Evolutionary conservation across 495 filamentous ascomycete species (phyloP).

Genomic region (Glutinoglossum americanum): DNA sequence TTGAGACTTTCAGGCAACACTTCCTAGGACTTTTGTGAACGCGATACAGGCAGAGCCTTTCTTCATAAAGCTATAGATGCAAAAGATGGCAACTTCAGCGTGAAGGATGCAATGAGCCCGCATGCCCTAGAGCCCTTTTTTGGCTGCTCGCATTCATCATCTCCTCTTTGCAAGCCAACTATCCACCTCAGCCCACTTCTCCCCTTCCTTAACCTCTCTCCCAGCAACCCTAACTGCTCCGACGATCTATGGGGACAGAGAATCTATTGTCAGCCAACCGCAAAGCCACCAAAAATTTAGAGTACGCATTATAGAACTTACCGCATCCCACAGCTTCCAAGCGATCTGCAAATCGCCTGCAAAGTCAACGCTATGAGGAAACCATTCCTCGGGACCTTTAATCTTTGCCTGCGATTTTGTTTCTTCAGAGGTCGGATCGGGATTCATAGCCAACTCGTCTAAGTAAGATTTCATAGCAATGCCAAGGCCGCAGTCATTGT

Average conservation of each 20-base stretch:
- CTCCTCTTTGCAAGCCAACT: slow-evolving; percentile 35
- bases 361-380: slow-evolving; percentile 59
- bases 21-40: background rate
- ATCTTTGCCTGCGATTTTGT: slow-evolving; percentile 35
- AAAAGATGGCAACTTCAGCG: background rate
- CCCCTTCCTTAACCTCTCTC: slow-evolving; percentile 39
- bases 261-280: background rate
- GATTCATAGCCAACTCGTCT: slow-evolving; percentile 48
- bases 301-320: slow-evolving; percentile 20
- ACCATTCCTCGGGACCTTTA: slow-evolving; percentile 42
- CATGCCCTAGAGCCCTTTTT: background rate
- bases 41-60: background rate
- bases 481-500: slow-evolving; percentile 66
- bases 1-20: background rate
- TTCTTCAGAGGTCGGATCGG: slow-evolving; percentile 31
- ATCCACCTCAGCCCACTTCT: slow-evolving; percentile 41
- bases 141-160: slow-evolving; percentile 11
- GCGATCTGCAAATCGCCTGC: slow-evolving; percentile 54
- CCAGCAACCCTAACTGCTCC: slow-evolving; percentile 41
- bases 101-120: background rate
- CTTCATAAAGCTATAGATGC: background rate
- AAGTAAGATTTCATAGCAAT: slow-evolving; percentile 86
- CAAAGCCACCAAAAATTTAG: background rate
- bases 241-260: slow-evolving; percentile 25
- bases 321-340: slow-evolving; percentile 65